Evolutionary conservation across 1,139 yeast genomes (phyloP).

Genomic region (Sugiyamaella xylanicola): DNA sequence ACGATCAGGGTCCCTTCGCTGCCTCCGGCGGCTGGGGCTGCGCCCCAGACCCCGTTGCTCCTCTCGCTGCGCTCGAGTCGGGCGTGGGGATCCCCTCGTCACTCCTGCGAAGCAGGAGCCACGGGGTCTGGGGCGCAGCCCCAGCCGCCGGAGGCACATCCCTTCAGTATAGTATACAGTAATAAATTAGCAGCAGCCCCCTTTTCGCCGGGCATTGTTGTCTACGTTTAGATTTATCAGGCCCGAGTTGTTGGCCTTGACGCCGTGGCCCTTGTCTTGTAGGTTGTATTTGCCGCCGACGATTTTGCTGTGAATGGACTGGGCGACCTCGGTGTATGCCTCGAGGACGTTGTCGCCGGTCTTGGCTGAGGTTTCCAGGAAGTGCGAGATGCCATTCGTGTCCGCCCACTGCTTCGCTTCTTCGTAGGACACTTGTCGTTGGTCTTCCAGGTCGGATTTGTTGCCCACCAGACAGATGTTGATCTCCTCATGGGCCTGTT

Average conservation of each 20-base stretch:
- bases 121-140: not conserved
- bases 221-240: not conserved
- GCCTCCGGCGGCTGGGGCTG: no score
- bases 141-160: not conserved
- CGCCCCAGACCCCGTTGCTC: not conserved
- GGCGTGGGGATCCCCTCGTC: no score
- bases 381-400: slow-evolving; percentile 83
- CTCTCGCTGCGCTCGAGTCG: not conserved
- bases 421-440: slow-evolving; percentile 74
- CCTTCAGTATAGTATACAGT: not conserved
- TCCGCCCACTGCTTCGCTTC: slow-evolving; percentile 83
- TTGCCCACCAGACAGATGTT: slow-evolving; percentile 91
- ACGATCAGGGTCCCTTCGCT: not conserved
- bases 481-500: slow-evolving; percentile 69
- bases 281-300: slow-evolving; percentile 39
- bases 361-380: slow-evolving; percentile 91
- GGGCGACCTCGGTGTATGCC: slow-evolving; percentile 81
- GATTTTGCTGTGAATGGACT: slow-evolving; percentile 53
- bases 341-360: slow-evolving; percentile 86
- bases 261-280: slow-evolving; percentile 38
- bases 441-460: slow-evolving; percentile 66
- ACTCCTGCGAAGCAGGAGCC: not conserved
- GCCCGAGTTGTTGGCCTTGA: slow-evolving; percentile 31
- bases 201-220: not conserved
- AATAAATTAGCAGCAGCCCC: not conserved